A percentile compares a stretch with the other conserved stretches of the same genome.
These are phyloP conservation scores for Actinidia polygama DNA, from an alignment of 179 eudicot species.

Conservation along the genomic window DNA sequence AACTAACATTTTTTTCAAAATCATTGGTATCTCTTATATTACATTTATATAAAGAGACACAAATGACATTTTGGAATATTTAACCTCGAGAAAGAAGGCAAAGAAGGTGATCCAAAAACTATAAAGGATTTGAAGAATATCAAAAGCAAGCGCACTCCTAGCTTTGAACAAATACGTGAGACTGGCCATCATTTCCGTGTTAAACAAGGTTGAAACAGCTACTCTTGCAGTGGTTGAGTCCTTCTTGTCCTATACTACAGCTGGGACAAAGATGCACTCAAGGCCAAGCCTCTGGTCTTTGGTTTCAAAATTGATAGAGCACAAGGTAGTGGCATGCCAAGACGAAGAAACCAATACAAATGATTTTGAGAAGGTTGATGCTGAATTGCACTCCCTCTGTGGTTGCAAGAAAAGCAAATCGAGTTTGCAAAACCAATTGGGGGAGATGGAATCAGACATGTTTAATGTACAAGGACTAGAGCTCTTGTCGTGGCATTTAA, in stretches of 20 bases:
- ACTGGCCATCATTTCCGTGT: conserved; percentile 13
- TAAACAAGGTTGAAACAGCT: conserved; percentile 27
- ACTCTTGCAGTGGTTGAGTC: conserved; percentile 20
- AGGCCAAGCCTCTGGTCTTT: conserved; percentile 18
- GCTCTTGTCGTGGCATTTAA: too few species aligned
- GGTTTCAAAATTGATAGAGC: conserved; percentile 26
- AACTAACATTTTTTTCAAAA: too few species aligned
- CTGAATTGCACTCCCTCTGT: background rate
- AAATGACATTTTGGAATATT: conserved; percentile 21
- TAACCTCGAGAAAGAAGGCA: conserved; percentile 28
- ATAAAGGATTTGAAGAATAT: conserved; percentile 27
- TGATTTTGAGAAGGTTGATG: conserved; percentile 28
- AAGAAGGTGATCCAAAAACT: conserved; percentile 35
- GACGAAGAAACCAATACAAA: background rate
- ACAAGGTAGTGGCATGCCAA: background rate
- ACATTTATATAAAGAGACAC: too few species aligned
- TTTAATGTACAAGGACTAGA: too few species aligned
- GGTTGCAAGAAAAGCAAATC: conserved; percentile 5
- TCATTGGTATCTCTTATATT: too few species aligned
- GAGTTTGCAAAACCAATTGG: too few species aligned
- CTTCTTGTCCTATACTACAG: background rate
- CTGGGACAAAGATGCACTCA: conserved; percentile 14
- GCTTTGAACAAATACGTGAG: background rate
- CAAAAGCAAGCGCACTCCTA: background rate
- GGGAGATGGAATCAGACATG: too few species aligned